A percentile compares a stretch with the other conserved stretches of the same genome.
phyloP scores from a whole-genome alignment of 768 basidiomycete species.

The Pisolithus orientalis region DNA sequence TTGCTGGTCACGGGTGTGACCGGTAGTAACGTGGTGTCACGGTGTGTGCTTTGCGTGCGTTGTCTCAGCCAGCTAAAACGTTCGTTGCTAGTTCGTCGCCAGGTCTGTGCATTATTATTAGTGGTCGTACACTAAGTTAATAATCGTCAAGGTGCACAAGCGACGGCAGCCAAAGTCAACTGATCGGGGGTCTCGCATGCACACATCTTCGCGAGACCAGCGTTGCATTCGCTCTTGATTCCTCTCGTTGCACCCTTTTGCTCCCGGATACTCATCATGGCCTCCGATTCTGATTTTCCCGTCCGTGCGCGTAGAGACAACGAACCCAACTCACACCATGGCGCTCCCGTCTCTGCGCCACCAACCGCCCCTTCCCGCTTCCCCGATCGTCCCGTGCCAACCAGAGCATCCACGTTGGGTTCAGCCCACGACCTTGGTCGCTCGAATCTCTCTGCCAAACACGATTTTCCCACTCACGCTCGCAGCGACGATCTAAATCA shows the following conservation, averaged over 20 bases:
- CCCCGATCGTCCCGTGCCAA: constrained; percentile 52
- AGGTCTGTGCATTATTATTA: too few species aligned
- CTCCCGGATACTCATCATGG: constrained; percentile 14
- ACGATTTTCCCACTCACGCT: constrained; percentile 39
- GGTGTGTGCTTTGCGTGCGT: background rate
- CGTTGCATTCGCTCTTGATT: constrained; percentile 6
- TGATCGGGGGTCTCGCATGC: constrained; percentile 7
- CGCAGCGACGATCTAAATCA: constrained; percentile 71
- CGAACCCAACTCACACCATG: constrained; percentile 1
- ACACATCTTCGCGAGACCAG: constrained; percentile 7
- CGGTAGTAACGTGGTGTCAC: constrained; percentile 6
- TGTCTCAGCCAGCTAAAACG: too few species aligned
- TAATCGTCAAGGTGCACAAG: too few species aligned
- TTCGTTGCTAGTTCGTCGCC: too few species aligned
- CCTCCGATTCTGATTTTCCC: constrained; percentile 23
- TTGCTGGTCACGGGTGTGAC: constrained; percentile 19
- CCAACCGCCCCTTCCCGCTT: constrained; percentile 31
- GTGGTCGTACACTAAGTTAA: too few species aligned
- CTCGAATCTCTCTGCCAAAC: constrained; percentile 32
- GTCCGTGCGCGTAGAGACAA: constrained; percentile 23
- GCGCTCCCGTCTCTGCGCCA: constrained; percentile 30
- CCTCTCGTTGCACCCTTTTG: constrained; percentile 5
- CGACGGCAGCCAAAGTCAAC: background rate
- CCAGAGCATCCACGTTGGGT: constrained; percentile 59
- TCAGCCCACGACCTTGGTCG: constrained; percentile 49